phyloP scores from a whole-genome alignment of 1,284 basidiomycete species.

The Anthracocystis panici-leucophaei region DNA sequence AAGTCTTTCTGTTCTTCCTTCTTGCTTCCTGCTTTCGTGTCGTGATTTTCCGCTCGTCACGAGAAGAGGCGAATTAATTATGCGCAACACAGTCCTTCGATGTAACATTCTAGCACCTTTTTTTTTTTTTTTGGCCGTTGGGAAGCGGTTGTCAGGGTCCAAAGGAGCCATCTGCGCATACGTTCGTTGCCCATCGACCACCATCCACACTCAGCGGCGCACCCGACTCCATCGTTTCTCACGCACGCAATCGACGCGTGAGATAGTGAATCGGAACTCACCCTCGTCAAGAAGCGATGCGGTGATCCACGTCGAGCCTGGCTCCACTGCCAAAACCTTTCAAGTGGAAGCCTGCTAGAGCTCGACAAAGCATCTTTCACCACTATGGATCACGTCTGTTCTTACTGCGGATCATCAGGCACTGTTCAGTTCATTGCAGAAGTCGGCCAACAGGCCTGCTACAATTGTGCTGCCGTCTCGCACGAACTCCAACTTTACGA shows the following conservation, averaged over 20 bases:
- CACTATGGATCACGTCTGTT: conserved; percentile 25
- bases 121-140: background rate
- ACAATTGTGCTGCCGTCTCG: conserved; percentile 22
- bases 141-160: background rate
- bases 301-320: background rate
- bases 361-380: background rate
- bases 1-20: conserved; percentile 5
- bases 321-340: conserved; percentile 5
- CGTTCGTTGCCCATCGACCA: background rate
- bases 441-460: conserved; percentile 28
- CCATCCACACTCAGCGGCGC: background rate
- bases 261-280: background rate
- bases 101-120: background rate
- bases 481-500: conserved; percentile 34
- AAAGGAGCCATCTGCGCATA: background rate
- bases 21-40: conserved; percentile 2
- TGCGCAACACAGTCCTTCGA: background rate
- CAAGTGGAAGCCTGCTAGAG: background rate
- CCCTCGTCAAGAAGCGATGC: background rate
- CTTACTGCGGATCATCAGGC: conserved; percentile 24
- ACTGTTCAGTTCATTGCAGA: conserved; percentile 18
- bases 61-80: too few species aligned
- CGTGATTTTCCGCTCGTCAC: background rate
- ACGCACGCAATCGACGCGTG: background rate
- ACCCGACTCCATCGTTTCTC: background rate